Percentiles rank a stretch among this genome's conserved stretches.
Conservation (phyloP, 1,284 basidiomycete genomes). For the Moesziomyces aphidis region DNA sequence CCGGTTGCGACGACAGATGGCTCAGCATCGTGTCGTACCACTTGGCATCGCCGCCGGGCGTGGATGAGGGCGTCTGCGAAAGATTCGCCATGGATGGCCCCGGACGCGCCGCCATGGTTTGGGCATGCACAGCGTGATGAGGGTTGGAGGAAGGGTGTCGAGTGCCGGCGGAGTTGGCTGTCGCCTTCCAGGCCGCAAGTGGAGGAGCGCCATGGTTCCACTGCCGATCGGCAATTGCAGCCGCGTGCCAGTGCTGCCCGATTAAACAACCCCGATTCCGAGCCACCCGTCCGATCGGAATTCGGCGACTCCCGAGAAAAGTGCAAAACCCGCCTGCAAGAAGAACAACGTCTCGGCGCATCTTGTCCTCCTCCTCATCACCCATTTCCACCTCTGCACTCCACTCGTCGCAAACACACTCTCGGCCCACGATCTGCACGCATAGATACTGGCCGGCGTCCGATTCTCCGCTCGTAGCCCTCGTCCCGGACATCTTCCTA, state of each 20-base stretch:
- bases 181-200: background rate
- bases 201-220: background rate
- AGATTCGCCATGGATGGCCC: slow-evolving; percentile 43
- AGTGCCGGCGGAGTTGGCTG: background rate
- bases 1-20: slow-evolving; percentile 56
- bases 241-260: too few relatives aligned
- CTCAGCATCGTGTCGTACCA: slow-evolving; percentile 65
- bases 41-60: slow-evolving; percentile 30
- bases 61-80: slow-evolving; percentile 41
- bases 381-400: background rate
- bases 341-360: background rate
- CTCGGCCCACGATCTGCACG: background rate
- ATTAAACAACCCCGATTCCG: background rate
- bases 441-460: background rate
- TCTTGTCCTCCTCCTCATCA: background rate
- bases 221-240: background rate
- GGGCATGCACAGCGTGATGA: slow-evolving; percentile 1
- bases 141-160: background rate
- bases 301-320: slow-evolving; percentile 17
- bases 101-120: slow-evolving; percentile 18
- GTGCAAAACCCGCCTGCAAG: background rate
- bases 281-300: background rate
- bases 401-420: background rate
- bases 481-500: too few relatives aligned
- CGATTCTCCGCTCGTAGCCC: too few relatives aligned